A percentile compares a stretch with the other conserved stretches of the same genome.
Conservation (phyloP, 345 rosid species). For the Stellera chamaejasme region DNA sequence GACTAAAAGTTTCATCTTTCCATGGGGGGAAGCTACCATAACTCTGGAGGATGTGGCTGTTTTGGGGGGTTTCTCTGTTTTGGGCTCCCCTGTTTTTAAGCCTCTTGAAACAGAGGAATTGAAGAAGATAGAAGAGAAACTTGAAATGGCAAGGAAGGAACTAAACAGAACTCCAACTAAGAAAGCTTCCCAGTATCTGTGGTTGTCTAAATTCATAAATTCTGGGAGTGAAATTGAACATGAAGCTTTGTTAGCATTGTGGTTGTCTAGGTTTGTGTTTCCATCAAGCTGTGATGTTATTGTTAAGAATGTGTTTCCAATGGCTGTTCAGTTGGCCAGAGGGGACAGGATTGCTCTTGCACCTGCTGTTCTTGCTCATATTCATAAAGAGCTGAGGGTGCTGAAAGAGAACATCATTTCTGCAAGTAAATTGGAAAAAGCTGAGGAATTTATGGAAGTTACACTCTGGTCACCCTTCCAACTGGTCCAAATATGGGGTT, state of each 20-base stretch:
- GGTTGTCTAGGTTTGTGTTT: conserved; percentile 29
- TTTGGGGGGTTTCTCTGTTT: conserved; percentile 36
- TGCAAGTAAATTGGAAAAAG: neutral
- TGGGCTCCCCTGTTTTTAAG: conserved; percentile 36
- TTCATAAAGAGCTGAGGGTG: conserved; percentile 28
- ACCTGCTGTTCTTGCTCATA: conserved; percentile 33
- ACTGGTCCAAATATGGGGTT: conserved; percentile 35
- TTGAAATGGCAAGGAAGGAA: conserved; percentile 7
- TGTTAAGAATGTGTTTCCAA: conserved; percentile 5
- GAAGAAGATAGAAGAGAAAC: conserved; percentile 3
- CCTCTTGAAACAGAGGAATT: conserved; percentile 8
- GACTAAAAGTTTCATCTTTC: conserved; percentile 37
- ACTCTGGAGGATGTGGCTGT: conserved; percentile 40
- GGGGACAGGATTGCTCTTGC: conserved; percentile 39
- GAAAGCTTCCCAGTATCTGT: neutral
- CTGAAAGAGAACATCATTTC: conserved; percentile 15
- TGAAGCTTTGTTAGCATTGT: conserved; percentile 34
- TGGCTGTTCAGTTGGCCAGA: conserved; percentile 29
- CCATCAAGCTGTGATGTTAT: neutral
- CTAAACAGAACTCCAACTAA: neutral
- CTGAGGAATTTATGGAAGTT: neutral
- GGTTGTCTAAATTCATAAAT: conserved; percentile 24
- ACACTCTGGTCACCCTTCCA: conserved; percentile 22
- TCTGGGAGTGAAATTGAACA: conserved; percentile 26
- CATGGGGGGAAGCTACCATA: conserved; percentile 51